Conservation (phyloP, 441 rosid species). For the Populus tomentosa region DNA sequence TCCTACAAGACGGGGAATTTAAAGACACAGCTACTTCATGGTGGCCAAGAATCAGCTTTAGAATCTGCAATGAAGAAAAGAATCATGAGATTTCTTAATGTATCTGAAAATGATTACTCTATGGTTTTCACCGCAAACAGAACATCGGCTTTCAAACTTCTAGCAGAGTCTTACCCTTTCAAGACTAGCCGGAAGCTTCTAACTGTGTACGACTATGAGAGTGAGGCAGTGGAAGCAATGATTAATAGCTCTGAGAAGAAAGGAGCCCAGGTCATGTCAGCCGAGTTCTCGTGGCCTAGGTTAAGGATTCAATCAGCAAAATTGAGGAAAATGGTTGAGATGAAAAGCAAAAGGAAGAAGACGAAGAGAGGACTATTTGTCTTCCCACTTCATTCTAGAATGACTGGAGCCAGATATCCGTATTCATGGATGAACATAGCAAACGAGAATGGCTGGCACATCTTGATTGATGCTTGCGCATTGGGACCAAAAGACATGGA, state of each 20-base stretch:
- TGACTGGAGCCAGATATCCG: slow-evolving; percentile 82
- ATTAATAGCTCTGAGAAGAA: slow-evolving; percentile 53
- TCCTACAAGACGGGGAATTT: slow-evolving; percentile 73
- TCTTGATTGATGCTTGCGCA: slow-evolving; percentile 82
- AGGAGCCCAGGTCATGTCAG: slow-evolving; percentile 68
- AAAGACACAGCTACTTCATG: slow-evolving; percentile 74
- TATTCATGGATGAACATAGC: slow-evolving; percentile 86
- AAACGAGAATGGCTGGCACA: slow-evolving; percentile 90
- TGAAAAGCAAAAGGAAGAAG: slow-evolving; percentile 45
- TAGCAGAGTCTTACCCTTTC: slow-evolving; percentile 87
- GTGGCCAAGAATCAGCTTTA: slow-evolving; percentile 60
- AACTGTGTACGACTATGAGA: slow-evolving; percentile 81
- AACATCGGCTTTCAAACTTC: slow-evolving; percentile 81
- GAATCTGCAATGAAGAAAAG: slow-evolving; percentile 68
- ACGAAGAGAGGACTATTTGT: slow-evolving; percentile 75
- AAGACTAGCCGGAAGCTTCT: slow-evolving; percentile 53
- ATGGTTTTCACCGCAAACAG: slow-evolving; percentile 90
- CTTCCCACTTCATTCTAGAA: slow-evolving; percentile 83
- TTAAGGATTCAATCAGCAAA: slow-evolving; percentile 63
- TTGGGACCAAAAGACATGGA: slow-evolving; percentile 93
- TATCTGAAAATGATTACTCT: slow-evolving; percentile 68
- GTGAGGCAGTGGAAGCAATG: slow-evolving; percentile 78
- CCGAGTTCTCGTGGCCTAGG: slow-evolving; percentile 90
- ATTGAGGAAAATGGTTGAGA: slow-evolving; percentile 50
- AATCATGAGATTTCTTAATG: slow-evolving; percentile 68